Base-by-base conservation (phyloP, 2,329 filamentous ascomycete genomes). In the Colletotrichum cuscutae region DNA sequence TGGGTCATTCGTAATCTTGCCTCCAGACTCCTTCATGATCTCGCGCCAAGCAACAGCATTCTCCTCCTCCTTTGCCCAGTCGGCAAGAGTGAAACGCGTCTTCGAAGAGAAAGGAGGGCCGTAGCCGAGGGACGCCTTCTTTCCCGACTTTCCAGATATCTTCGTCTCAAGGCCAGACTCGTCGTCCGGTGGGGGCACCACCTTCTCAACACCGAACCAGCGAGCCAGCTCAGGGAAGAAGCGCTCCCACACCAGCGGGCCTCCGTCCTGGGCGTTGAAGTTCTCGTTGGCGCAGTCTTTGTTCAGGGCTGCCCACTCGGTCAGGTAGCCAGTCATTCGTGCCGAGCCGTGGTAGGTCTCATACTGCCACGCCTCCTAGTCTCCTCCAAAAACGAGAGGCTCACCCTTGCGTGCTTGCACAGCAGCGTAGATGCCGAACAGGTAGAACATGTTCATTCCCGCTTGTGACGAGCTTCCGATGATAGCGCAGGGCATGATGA, bases 321-420 rank as follows among this genome's bases (percentile, higher is more conserved):
- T 68, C 0, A 72, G 15, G 53, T 65, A 72, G 2, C 64, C 65
- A 9, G 57, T 60, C 53, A 72, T 62, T 5, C 37, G 49, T 4
- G 65, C 65, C 1, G 65, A 59, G 30, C 65, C 53, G n/a, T 58
- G 64, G 15, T 63, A 60, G 22, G 26, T 42, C 15, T 68, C 58
- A 2, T 37, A 53, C 42, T 68, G 65, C 70, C 70, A 72, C 58
- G 58, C 30, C 24, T 62, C 53, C 58, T 56, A 68, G 30, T 72
- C 59, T 28, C 64, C 64, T 11, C 63, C 57, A 5, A 72, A 72
- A 24, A 35, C 22, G 22, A 72, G n/a, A 0, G 65, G 24, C 54
- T 68, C 58, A 5, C 59, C 42, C 59, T 53, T 54, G 2, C 56
- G 49, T 5, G 59, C 70, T 11, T 67, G 64, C 1, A 72, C 46